A percentile compares a stretch with the other conserved stretches of the same genome.
Evolutionary conservation across 805 yeast genomes (phyloP).

Genomic region (Diddensiella caesifluorescens): DNA sequence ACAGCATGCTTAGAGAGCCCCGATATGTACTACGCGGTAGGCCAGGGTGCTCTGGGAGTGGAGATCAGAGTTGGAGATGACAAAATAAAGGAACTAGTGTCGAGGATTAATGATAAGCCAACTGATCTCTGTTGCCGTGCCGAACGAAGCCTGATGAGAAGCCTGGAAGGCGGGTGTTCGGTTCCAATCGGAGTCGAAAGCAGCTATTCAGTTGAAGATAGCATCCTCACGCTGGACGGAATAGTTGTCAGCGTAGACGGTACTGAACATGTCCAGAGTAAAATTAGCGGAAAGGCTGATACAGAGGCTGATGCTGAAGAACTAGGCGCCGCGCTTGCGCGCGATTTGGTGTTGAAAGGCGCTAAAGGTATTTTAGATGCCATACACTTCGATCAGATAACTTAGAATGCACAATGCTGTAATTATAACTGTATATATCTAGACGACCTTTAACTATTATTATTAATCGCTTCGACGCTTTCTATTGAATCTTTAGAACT

Average conservation of each 20-base stretch:
- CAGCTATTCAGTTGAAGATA: conserved; percentile 42
- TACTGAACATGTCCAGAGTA: conserved; percentile 55
- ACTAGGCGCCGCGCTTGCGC: conserved; percentile 69
- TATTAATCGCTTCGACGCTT: too few species aligned
- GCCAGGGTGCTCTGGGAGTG: conserved; percentile 97
- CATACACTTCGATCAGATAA: conserved; percentile 44
- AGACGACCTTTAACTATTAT: too few species aligned
- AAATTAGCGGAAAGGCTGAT: conserved; percentile 37
- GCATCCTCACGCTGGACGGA: conserved; percentile 52
- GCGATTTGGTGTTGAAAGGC: conserved; percentile 61
- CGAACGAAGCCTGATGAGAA: conserved; percentile 80
- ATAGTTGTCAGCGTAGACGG: conserved; percentile 87
- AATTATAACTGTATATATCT: too few species aligned
- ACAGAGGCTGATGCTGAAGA: conserved; percentile 56
- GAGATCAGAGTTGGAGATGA: conserved; percentile 75
- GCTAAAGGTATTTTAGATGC: conserved; percentile 78
- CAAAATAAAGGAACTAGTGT: conserved; percentile 52
- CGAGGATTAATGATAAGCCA: conserved; percentile 54
- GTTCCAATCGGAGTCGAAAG: conserved; percentile 92
- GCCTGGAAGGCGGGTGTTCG: conserved; percentile 95
- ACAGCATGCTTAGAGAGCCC: conserved; percentile 64
- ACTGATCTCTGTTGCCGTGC: conserved; percentile 76
- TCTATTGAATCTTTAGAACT: too few species aligned
- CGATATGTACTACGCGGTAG: conserved; percentile 92
- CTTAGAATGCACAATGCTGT: too few species aligned